Conservation (phyloP, 768 basidiomycete genomes). For the Leccinum incarnatum region DNA sequence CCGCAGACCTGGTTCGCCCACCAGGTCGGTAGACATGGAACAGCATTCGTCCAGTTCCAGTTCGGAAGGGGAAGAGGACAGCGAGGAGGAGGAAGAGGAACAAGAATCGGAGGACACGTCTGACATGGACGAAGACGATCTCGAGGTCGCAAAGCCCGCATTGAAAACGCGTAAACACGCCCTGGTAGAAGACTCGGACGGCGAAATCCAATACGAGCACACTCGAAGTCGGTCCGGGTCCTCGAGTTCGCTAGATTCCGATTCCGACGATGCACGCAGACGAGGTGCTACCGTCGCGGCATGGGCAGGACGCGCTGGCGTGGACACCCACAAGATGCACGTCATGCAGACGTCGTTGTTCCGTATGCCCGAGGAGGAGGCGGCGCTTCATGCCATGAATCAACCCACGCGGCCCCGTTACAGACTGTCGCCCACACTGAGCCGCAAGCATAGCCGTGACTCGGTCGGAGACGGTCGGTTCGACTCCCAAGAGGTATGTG, state of each 20-base stretch:
- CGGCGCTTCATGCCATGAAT: slow-evolving; percentile 54
- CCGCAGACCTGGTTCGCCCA: slow-evolving; percentile 11
- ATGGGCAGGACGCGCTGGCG: slow-evolving; percentile 69
- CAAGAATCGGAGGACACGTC: slow-evolving; percentile 40
- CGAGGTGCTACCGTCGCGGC: slow-evolving; percentile 54
- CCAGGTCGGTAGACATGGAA: slow-evolving; percentile 31
- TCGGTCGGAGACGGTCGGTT: slow-evolving; percentile 70
- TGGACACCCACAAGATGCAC: slow-evolving; percentile 87
- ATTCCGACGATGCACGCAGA: slow-evolving; percentile 13
- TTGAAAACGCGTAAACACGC: slow-evolving; percentile 39
- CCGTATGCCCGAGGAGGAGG: slow-evolving; percentile 70
- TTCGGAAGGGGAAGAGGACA: slow-evolving; percentile 32
- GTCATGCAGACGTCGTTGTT: slow-evolving; percentile 93
- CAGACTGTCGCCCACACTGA: slow-evolving; percentile 39
- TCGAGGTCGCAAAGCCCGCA: slow-evolving; percentile 27
- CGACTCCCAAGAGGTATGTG: slow-evolving; percentile 59
- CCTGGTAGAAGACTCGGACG: slow-evolving; percentile 53
- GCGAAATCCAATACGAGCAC: slow-evolving; percentile 48
- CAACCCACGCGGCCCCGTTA: slow-evolving; percentile 37
- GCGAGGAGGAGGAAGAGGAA: slow-evolving; percentile 37
- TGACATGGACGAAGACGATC: slow-evolving; percentile 53
- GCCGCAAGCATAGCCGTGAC: slow-evolving; percentile 74
- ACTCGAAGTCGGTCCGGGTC: slow-evolving; percentile 36
- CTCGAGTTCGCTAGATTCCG: slow-evolving; percentile 25
- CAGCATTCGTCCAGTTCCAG: slow-evolving; percentile 28